Evolutionary conservation across 176 grass and related monocot species (phyloP).

Genomic region (Otatea glauca): DNA sequence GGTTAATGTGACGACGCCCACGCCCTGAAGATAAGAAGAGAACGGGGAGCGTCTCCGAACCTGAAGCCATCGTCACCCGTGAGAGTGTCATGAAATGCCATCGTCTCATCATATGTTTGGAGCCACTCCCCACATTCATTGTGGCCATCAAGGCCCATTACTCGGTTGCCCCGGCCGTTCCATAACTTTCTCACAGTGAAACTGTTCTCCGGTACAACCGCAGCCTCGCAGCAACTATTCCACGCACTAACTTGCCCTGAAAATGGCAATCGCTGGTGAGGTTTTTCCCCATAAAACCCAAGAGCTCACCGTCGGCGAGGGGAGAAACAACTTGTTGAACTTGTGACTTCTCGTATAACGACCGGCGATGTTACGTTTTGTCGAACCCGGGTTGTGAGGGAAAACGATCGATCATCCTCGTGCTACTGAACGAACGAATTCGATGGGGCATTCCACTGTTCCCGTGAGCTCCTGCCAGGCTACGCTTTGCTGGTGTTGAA

Average conservation of each 20-base stretch:
- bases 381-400: background rate
- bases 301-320: too few species aligned
- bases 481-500: background rate
- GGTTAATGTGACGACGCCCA: background rate
- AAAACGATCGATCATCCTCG: background rate
- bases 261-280: background rate
- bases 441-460: background rate
- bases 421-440: background rate
- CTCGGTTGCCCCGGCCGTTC: constrained; percentile 13
- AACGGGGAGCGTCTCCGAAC: background rate
- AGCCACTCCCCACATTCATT: background rate
- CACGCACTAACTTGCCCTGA: background rate
- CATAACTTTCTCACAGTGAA: constrained; percentile 33
- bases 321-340: too few species aligned
- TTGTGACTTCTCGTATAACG: too few species aligned
- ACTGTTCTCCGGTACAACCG: background rate
- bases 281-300: background rate
- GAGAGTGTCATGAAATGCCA: background rate
- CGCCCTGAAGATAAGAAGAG: background rate
- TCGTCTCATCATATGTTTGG: background rate
- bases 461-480: background rate
- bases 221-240: background rate
- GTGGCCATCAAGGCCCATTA: background rate
- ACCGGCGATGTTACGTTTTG: background rate
- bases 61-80: background rate